Evolutionary conservation across 257 asterid genomes (phyloP).

Genomic region (Eucommia ulmoides): DNA sequence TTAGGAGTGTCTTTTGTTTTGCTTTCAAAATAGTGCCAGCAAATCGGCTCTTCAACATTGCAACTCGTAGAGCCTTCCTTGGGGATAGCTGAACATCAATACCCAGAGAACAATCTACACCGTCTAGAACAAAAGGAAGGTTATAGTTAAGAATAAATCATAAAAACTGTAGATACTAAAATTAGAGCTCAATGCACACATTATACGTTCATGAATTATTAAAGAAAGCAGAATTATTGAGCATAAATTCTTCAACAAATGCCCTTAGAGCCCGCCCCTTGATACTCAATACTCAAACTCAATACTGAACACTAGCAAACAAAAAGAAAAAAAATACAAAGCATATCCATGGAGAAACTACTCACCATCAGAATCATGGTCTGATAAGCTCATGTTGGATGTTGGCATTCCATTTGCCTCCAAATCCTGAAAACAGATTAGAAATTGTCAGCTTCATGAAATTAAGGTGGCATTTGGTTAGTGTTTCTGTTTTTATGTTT

Average conservation of each 20-base stretch:
- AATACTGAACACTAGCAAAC: slow-evolving; percentile 15
- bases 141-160: neutral
- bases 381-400: slow-evolving; percentile 11
- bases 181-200: neutral
- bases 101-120: slow-evolving; percentile 29
- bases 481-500: no score
- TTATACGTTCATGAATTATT: slow-evolving; percentile 1
- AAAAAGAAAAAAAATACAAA: slow-evolving; percentile 8
- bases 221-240: slow-evolving; percentile 15
- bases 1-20: slow-evolving; percentile 25
- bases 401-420: slow-evolving; percentile 20
- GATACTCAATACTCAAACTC: slow-evolving; percentile 17
- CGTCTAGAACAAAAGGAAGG: neutral
- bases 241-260: slow-evolving; percentile 20
- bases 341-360: slow-evolving; percentile 1
- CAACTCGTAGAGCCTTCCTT: slow-evolving; percentile 62
- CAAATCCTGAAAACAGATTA: slow-evolving; percentile 19
- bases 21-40: slow-evolving; percentile 72
- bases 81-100: slow-evolving; percentile 35
- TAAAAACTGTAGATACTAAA: neutral
- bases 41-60: slow-evolving; percentile 65
- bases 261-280: slow-evolving; percentile 33
- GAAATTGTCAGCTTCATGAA: slow-evolving; percentile 2
- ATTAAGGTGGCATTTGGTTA: no score
- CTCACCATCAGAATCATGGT: slow-evolving; percentile 46